Evolutionary conservation across 345 rosid genomes (phyloP), one percentile per base, ranked within the genome.

Genomic region (Sisymbrium altissimum): DNA sequence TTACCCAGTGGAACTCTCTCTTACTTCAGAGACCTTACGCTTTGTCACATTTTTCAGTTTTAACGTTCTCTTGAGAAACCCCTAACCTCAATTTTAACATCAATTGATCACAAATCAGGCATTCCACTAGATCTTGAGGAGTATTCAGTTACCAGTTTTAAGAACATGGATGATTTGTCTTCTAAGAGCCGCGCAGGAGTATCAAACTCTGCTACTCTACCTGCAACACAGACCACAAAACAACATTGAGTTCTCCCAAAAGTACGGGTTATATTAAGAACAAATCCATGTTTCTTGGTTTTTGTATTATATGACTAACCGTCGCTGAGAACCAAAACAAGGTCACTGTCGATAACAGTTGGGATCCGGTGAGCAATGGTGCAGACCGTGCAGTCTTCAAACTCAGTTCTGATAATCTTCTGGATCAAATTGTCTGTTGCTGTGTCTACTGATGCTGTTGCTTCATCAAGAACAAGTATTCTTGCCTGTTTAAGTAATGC

Each of bases 341-440:
- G 83, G 81, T 95, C 99, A 66, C 99, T 95, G 83, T 95, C 98
- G 7, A 95, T 92, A 39, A 95, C 98, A 39, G 99, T 92, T 41
- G 97, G 98, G 76, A 95, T 95, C 21, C 98, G 96, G 80, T 95
- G 99, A 10, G 99, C 99, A 72, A 95, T 92, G 27, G 99, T 95
- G 86, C 96, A 89, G 49, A 95, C 99, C 0, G 98, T 95, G 80
- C 99, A 95, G 72, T 87, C 74, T 79, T 86, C 75, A 78, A 95
- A 95, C 86, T 95, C 98, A 1, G 90, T 87, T 45, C 99, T 88
- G 74, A 95, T 86, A 19, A 92, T 95, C 89, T 87, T 89, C 79
- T 95, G 99, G 61, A 95, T 90, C 18, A 95, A 89, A 84, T 95
- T 92, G 78, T 95, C 99, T 4, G 99, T 95, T 55, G 98, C 98